Evolutionary conservation across 2,329 filamentous ascomycete genomes (phyloP).

Genomic region (Sarocladium brachiariae): DNA sequence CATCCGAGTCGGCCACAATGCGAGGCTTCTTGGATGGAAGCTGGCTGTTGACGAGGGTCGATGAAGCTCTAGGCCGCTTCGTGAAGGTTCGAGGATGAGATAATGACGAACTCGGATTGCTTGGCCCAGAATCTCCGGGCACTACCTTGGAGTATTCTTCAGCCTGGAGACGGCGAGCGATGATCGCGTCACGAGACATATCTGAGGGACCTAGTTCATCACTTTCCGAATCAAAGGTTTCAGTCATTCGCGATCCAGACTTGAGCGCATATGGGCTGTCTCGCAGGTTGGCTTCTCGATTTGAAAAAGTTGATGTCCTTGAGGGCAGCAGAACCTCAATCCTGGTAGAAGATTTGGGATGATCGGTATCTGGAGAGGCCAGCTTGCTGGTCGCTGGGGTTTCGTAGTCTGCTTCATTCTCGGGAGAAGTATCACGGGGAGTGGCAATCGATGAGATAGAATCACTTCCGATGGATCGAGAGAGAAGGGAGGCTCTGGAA

Average conservation of each 20-base stretch:
- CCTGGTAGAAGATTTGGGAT: conserved; percentile 11
- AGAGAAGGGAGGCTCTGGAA: conserved; percentile 1
- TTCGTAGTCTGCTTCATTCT: conserved; percentile 23
- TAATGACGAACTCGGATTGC: background rate
- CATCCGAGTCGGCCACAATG: background rate
- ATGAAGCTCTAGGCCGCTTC: background rate
- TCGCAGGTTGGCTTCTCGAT: background rate
- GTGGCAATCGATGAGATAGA: conserved; percentile 27
- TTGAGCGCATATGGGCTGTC: conserved; percentile 1
- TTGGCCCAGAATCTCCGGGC: background rate
- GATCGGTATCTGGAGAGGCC: conserved; percentile 25
- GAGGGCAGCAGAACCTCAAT: conserved; percentile 25
- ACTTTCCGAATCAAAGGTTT: conserved; percentile 9
- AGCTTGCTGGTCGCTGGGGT: conserved; percentile 31
- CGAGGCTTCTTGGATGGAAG: background rate
- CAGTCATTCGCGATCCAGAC: background rate
- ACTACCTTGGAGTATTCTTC: conserved; percentile 7
- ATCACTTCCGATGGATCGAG: conserved; percentile 15
- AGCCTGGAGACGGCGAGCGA: conserved; percentile 9
- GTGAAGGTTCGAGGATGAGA: background rate
- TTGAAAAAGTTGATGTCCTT: conserved; percentile 10
- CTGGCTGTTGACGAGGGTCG: background rate
- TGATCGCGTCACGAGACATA: conserved; percentile 2
- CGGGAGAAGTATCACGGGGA: conserved; percentile 21
- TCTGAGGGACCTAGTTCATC: background rate